Conservation (phyloP, 2,329 filamentous ascomycete genomes). For the Ophiostoma sp. region DNA sequence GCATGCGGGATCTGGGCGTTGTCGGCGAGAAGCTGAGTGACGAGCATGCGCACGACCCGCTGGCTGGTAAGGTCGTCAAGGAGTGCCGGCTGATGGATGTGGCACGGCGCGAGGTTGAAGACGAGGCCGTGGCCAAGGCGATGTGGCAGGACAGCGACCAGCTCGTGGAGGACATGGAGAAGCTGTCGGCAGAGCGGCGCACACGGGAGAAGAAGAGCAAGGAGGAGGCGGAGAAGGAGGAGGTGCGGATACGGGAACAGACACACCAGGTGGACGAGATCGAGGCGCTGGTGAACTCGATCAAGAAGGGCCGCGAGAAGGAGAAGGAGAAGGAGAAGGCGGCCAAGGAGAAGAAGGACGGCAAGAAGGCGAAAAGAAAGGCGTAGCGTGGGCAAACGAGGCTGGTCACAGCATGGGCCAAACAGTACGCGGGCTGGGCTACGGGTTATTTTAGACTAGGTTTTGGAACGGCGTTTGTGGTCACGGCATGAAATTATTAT, state of each 20-base stretch:
- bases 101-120: slow-evolving; percentile 65
- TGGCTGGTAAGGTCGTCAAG: slow-evolving; percentile 61
- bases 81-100: slow-evolving; percentile 76
- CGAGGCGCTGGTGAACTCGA: slow-evolving; percentile 39
- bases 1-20: slow-evolving; percentile 35
- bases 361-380: slow-evolving; percentile 25
- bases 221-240: slow-evolving; percentile 26
- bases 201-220: slow-evolving; percentile 8
- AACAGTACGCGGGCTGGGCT: too few species aligned
- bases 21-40: slow-evolving; percentile 14
- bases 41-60: slow-evolving; percentile 14
- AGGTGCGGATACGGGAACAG: slow-evolving; percentile 33
- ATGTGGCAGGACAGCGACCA: slow-evolving; percentile 87
- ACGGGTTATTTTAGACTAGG: too few species aligned
- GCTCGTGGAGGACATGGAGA: slow-evolving; percentile 76
- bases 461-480: too few species aligned
- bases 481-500: too few species aligned
- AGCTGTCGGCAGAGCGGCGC: slow-evolving; percentile 60
- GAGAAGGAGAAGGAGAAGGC: slow-evolving; percentile 24
- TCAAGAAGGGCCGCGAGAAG: slow-evolving; percentile 40
- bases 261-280: slow-evolving; percentile 28
- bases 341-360: slow-evolving; percentile 13
- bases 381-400: not conserved
- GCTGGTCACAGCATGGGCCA: too few species aligned
- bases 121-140: slow-evolving; percentile 74